Base-by-base conservation (phyloP, 1,284 basidiomycete species). In the Phenoliferia sp. region DNA sequence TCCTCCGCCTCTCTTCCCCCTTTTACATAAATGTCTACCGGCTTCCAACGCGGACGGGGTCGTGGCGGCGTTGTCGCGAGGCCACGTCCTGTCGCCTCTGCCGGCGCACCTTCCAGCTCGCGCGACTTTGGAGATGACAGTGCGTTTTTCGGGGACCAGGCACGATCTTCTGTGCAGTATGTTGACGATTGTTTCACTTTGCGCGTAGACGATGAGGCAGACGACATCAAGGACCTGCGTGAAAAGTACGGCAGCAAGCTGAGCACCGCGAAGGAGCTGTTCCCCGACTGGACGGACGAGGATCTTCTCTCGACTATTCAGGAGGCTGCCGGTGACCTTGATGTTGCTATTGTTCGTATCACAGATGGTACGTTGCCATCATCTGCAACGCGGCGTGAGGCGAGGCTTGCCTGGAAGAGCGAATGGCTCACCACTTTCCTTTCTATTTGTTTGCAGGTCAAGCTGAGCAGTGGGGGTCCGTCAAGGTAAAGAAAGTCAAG, bases 401-500 rank as follows among this genome's bases (percentile, higher is more conserved):
- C 39, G 39, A 22, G 15, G 22, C 39, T 15, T n/a, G n/a, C n/a
- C n/a, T n/a, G n/a, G n/a, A n/a, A n/a, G n/a, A n/a, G n/a, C n/a
- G n/a, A 26, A n/a, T 28, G 22, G 17, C 48, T 12, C 39, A 22
- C 5, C 56, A 26, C 32, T 10, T 19, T 3, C 10, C 2, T 36
- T 15, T 28, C 12, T 15, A 5, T 17, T 9, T 28, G 3, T 26
- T 17, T 9, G 17, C 77, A 92, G 91, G 91, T 76, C 84, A 84
- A 72, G 88, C 84, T 56, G 85, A 88, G 78, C 90, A 90, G 79
- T 94, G 92, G 90, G 90, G 87, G 57, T 86, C 89, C 59, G 91
- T 93, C 72, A 87, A 86, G 74, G 87, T 86, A 79, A 94, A 93
- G 85, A 94, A 92, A 83, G 88, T 90, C 78, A 92, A 91, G 83